phyloP scores from a whole-genome alignment of 2,329 filamentous ascomycete species.

The Chaetomiaceae sp. region DNA sequence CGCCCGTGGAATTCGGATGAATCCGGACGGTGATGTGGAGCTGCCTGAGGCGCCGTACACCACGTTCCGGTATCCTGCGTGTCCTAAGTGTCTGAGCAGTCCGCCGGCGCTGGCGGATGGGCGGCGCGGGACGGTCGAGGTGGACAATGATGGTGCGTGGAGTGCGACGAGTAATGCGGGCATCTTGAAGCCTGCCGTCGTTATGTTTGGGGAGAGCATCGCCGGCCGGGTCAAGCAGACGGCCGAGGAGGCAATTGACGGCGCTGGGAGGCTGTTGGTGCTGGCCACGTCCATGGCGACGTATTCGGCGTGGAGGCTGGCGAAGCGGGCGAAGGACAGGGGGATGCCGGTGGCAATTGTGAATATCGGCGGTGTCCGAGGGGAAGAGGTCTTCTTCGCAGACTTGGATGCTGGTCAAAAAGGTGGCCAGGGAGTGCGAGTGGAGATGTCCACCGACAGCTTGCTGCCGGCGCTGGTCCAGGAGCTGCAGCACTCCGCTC shows the following conservation, averaged over 20 bases:
- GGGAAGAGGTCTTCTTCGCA: constrained; percentile 66
- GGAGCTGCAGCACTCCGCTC: constrained; percentile 35
- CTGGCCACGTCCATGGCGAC: constrained; percentile 88
- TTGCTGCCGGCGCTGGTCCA: constrained; percentile 53
- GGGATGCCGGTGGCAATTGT: constrained; percentile 82
- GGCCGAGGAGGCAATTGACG: constrained; percentile 75
- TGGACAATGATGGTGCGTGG: constrained; percentile 80
- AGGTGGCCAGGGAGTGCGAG: constrained; percentile 48
- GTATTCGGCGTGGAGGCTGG: constrained; percentile 89
- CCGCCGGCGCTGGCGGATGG: constrained; percentile 54
- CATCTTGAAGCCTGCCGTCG: constrained; percentile 84
- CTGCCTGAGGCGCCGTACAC: constrained; percentile 80
- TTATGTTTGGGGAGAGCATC: constrained; percentile 96
- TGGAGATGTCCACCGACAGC: constrained; percentile 52
- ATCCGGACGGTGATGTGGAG: constrained; percentile 93
- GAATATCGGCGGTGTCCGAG: constrained; percentile 78
- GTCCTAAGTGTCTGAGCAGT: constrained; percentile 66
- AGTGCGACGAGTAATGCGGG: constrained; percentile 59
- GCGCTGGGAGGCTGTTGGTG: constrained; percentile 67
- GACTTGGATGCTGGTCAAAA: constrained; percentile 46
- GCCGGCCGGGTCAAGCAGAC: constrained; percentile 59
- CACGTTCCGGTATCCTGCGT: constrained; percentile 86
- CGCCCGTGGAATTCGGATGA: constrained; percentile 68
- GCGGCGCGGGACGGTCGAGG: constrained; percentile 50
- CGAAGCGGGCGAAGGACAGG: constrained; percentile 72